Evolutionary conservation across 1,139 yeast genomes (phyloP).

Genomic region (Scheffersomyces quercinus): DNA sequence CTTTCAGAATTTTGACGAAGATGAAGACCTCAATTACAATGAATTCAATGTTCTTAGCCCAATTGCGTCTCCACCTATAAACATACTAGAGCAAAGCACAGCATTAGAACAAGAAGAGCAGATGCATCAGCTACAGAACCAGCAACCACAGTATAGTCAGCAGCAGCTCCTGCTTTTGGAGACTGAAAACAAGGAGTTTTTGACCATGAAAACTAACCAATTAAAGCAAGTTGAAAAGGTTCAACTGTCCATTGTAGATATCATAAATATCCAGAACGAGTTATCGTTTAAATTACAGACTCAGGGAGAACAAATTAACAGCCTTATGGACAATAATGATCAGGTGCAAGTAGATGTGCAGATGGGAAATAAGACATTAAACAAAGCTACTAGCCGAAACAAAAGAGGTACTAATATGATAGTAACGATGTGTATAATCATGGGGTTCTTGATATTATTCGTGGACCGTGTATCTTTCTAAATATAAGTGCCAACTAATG

Average conservation of each 20-base stretch:
- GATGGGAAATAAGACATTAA: conserved; percentile 73
- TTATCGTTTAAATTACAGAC: conserved; percentile 71
- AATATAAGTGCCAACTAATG: not conserved
- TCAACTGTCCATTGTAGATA: conserved; percentile 79
- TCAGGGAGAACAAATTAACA: conserved; percentile 74
- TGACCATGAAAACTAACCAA: conserved; percentile 64
- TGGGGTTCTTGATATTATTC: conserved; percentile 63
- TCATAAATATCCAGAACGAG: conserved; percentile 76
- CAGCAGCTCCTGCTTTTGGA: conserved; percentile 71
- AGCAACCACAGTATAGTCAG: conserved; percentile 43
- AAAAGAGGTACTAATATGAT: conserved; percentile 70
- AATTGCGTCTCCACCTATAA: conserved; percentile 11
- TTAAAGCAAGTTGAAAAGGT: conserved; percentile 66
- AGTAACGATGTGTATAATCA: conserved; percentile 56
- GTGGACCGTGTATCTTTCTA: conserved; percentile 58
- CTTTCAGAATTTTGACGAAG: conserved; percentile 39
- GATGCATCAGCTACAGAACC: conserved; percentile 13
- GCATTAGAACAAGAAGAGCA: conserved; percentile 15
- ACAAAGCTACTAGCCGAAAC: conserved; percentile 69
- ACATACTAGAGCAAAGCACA: conserved; percentile 26
- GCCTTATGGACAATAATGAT: conserved; percentile 69
- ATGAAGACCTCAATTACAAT: conserved; percentile 7
- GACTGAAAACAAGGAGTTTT: conserved; percentile 68
- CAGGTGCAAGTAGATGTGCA: conserved; percentile 67
- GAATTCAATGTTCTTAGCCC: conserved; percentile 12